phyloP scores from a whole-genome alignment of 2,329 filamentous ascomycete species.

The Metarhizium guizhouense region DNA sequence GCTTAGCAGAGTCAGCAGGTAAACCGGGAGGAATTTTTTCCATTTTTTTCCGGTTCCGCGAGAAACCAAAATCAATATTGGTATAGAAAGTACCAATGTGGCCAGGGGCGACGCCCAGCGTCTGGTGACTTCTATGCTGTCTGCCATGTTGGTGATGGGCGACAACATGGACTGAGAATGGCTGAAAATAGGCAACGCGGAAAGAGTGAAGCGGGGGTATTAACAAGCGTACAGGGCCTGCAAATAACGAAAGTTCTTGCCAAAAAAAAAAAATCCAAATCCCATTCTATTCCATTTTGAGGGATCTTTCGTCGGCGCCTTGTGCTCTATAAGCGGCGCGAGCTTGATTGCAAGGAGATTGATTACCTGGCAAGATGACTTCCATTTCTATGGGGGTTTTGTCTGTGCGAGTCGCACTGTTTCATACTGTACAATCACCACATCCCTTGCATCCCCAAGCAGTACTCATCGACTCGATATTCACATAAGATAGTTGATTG shows the following conservation, averaged over 20 bases:
- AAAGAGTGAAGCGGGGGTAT: background rate
- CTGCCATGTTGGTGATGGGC: background rate
- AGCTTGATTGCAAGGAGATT: too few species aligned
- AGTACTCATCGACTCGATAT: too few species aligned
- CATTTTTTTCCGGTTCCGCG: background rate
- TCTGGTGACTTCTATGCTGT: background rate
- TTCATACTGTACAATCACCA: too few species aligned
- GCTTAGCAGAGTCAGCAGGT: conserved; percentile 10
- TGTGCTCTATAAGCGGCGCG: too few species aligned
- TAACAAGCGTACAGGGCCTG: background rate
- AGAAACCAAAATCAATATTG: conserved; percentile 4
- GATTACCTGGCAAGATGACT: too few species aligned
- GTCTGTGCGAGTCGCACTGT: too few species aligned
- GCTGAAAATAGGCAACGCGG: background rate
- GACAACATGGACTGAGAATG: background rate
- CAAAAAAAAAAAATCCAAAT: too few species aligned
- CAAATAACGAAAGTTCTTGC: background rate
- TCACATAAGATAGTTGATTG: too few species aligned
- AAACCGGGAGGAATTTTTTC: background rate
- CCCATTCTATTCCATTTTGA: background rate
- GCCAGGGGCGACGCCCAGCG: conserved; percentile 1
- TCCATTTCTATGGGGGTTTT: too few species aligned
- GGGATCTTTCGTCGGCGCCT: background rate
- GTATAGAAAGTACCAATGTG: conserved; percentile 3
- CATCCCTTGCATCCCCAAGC: too few species aligned